Base-by-base conservation (phyloP, 2,329 filamentous ascomycete genomes). In the Lasiodiplodia gonubiensis region DNA sequence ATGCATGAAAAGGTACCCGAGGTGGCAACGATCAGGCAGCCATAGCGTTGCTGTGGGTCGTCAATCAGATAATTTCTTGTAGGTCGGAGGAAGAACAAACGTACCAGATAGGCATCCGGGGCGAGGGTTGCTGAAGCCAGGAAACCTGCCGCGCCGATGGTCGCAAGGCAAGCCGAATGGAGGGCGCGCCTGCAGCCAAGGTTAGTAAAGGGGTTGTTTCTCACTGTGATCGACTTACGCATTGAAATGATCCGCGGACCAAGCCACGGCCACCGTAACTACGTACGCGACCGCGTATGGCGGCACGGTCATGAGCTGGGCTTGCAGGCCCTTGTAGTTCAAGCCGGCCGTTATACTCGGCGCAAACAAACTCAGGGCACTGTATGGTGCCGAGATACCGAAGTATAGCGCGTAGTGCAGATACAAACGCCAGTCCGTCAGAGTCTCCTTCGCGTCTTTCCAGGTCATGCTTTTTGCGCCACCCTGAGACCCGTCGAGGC, bases 1-100 rank as follows among this genome's bases (percentile, higher is more conserved):
- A 92, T 90, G 70, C 87, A 89, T 0, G 88, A 85, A 69, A 92
- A 92, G 0, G 89, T 83, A 1, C 90, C 90, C 2, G 86, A 85
- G 1, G 88, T 83, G 0, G 89, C 89, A 48, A 92, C 81, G 37
- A 92, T 90, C 11, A 92, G 83, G 69, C 88, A 90, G 42, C 87
- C 89, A 74, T 92, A 92, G n/a, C 90, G 86, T 18, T 61, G 54
- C 66, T 61, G 35, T 21, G 42, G 4, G 12, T 18, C 25, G 30
- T 63, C 30, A 63, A 30, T 21, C 14, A 51, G 4, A 5, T 18
- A 5, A 14, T 23, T 30, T 37, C 11, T 25, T 49, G 60, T 35
- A 33, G 63, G 42, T 4, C 33, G 33, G 39, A 52, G 57, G 54
- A 42, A 12, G 18, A 7, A 52, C 21, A 5, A 23, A 71, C 75